Percentiles rank a stretch among this genome's conserved stretches.
Conservation (phyloP, 495 filamentous ascomycete species). For the Aspergillus sclerotioniger region DNA sequence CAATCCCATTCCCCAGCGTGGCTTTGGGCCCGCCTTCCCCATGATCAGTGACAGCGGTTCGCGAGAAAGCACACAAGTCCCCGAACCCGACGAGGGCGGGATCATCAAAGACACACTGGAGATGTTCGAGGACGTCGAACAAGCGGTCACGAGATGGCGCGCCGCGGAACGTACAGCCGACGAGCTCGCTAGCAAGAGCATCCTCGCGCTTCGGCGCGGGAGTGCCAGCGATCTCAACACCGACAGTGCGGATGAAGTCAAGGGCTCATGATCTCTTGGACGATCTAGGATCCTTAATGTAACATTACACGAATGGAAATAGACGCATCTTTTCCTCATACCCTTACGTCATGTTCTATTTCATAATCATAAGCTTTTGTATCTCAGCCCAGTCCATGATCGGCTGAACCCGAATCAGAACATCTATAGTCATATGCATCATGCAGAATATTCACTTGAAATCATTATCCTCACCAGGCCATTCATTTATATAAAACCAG, state of each 20-base stretch:
- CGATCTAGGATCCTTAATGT: constrained; percentile 28
- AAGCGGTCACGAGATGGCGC: constrained; percentile 56
- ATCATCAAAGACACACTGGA: constrained; percentile 78
- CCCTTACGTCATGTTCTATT: constrained; percentile 5
- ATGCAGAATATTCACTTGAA: neutral
- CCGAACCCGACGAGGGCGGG: constrained; percentile 67
- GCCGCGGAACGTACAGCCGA: constrained; percentile 52
- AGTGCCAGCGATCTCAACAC: constrained; percentile 44
- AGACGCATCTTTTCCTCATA: constrained; percentile 3
- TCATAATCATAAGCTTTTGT: constrained; percentile 6
- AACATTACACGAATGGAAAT: constrained; percentile 14
- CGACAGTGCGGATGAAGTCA: constrained; percentile 43
- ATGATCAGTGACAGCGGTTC: constrained; percentile 38
- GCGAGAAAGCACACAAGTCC: constrained; percentile 45
- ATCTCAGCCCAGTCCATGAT: neutral
- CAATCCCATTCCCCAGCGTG: constrained; percentile 72
- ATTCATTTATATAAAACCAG: neutral
- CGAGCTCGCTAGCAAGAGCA: constrained; percentile 41
- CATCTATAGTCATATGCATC: constrained; percentile 2
- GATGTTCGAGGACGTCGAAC: constrained; percentile 80
- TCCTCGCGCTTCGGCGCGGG: constrained; percentile 41
- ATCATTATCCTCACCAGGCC: neutral
- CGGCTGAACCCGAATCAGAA: neutral
- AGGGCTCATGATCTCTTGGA: constrained; percentile 28
- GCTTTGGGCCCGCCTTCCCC: constrained; percentile 62